Percentiles rank a stretch among this genome's conserved stretches.
Conservation (phyloP, 305 asterid genomes). For the Salvia sclarea region DNA sequence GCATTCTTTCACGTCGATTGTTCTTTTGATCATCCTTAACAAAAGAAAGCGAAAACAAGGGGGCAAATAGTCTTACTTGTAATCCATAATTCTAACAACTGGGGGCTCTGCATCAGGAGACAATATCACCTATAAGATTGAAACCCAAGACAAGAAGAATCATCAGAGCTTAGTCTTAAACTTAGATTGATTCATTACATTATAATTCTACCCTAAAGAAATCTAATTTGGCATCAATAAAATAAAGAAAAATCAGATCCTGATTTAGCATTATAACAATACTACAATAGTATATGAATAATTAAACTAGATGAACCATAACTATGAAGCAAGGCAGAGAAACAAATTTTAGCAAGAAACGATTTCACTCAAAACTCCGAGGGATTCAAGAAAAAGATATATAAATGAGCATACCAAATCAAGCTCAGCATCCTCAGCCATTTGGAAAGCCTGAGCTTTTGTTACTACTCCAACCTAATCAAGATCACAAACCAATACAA, state of each 20-base stretch:
- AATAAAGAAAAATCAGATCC: background rate
- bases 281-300: constrained; percentile 1
- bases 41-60: constrained; percentile 3
- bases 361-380: background rate
- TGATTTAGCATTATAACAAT: too few species aligned
- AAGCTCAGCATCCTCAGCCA: constrained; percentile 89
- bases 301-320: background rate
- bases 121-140: constrained; percentile 75
- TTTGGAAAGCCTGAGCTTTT: constrained; percentile 72
- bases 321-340: background rate
- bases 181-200: constrained; percentile 1
- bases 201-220: constrained; percentile 5
- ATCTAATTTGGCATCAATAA: constrained; percentile 5
- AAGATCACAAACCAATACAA: constrained; percentile 27
- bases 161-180: constrained; percentile 31
- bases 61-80: constrained; percentile 60
- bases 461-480: constrained; percentile 81
- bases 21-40: background rate
- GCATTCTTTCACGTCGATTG: constrained; percentile 7
- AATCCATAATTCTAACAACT: constrained; percentile 90
- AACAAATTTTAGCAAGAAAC: constrained; percentile 1
- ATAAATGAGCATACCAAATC: constrained; percentile 69
- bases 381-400: background rate
- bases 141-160: constrained; percentile 30
- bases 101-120: constrained; percentile 97